phyloP scores from a whole-genome alignment of 176 grass and related monocot genomes.

The Hsuehochloa calcarea region DNA sequence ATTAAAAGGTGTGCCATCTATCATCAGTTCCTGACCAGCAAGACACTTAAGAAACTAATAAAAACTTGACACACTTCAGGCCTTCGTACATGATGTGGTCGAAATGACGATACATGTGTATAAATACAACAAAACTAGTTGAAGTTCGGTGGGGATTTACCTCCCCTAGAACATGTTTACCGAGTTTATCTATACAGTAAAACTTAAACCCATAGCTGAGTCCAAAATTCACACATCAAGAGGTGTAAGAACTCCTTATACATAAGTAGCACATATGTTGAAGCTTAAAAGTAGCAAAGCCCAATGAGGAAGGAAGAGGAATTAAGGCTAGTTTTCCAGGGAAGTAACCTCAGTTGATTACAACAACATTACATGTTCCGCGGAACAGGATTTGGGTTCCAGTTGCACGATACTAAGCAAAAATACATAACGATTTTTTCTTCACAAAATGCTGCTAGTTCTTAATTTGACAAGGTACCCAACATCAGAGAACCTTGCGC shows the following conservation, averaged over 20 bases:
- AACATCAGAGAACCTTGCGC: constrained; percentile 33
- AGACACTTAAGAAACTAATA: neutral
- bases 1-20: neutral
- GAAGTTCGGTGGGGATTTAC: neutral
- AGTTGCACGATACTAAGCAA: constrained; percentile 8
- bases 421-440: constrained; percentile 28
- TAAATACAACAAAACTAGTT: neutral
- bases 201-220: neutral
- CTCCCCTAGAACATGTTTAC: neutral
- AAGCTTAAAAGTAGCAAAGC: neutral
- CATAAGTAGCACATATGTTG: neutral
- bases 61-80: neutral
- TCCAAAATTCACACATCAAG: constrained; percentile 10
- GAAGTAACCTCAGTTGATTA: constrained; percentile 24
- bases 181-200: neutral
- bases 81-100: neutral
- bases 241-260: constrained; percentile 25
- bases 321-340: neutral
- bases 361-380: constrained; percentile 23
- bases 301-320: neutral
- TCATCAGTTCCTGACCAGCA: neutral
- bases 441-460: constrained; percentile 36
- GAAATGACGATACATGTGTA: neutral
- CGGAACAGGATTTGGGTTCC: neutral
- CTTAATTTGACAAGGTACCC: constrained; percentile 30